phyloP scores from a whole-genome alignment of 2,329 filamentous ascomycete species.

The Apiospora malaysiana region DNA sequence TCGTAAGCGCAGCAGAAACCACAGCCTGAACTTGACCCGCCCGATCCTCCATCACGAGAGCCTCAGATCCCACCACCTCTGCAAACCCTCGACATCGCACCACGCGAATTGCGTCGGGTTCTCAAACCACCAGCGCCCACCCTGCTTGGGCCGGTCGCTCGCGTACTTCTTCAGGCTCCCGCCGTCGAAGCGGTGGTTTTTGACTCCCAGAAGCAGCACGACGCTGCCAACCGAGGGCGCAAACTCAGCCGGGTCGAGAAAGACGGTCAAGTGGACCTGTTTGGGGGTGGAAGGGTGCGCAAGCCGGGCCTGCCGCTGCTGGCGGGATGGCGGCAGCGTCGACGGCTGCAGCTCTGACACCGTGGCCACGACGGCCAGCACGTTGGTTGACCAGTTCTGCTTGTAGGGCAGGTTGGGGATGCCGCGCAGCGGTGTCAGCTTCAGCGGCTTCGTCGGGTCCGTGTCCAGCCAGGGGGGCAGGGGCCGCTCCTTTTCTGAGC shows the following conservation, averaged over 20 bases:
- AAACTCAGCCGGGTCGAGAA: conserved; percentile 58
- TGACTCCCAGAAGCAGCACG: conserved; percentile 59
- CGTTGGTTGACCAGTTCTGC: conserved; percentile 64
- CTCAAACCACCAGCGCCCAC: conserved; percentile 57
- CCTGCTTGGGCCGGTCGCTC: conserved; percentile 40
- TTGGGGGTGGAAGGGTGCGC: conserved; percentile 58
- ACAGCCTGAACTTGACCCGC: not conserved
- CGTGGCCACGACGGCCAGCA: conserved; percentile 56
- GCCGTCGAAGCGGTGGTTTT: conserved; percentile 62
- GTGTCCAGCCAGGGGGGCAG: conserved; percentile 43
- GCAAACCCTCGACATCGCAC: conserved; percentile 55
- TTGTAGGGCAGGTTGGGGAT: conserved; percentile 60
- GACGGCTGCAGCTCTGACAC: conserved; percentile 56
- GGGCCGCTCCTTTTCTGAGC: not conserved
- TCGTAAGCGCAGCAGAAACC: not conserved
- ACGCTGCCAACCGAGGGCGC: conserved; percentile 53
- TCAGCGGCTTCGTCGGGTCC: conserved; percentile 51
- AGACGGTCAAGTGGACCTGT: conserved; percentile 59
- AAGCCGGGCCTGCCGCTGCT: conserved; percentile 59
- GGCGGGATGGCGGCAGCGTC: conserved; percentile 54
- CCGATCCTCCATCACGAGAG: not conserved
- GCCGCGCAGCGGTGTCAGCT: conserved; percentile 55
- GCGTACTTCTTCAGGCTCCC: conserved; percentile 50
- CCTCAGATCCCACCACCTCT: conserved; percentile 49
- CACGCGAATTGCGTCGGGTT: conserved; percentile 52